phyloP scores from a whole-genome alignment of 306 rosid genomes.

The Cajanus cajan region DNA sequence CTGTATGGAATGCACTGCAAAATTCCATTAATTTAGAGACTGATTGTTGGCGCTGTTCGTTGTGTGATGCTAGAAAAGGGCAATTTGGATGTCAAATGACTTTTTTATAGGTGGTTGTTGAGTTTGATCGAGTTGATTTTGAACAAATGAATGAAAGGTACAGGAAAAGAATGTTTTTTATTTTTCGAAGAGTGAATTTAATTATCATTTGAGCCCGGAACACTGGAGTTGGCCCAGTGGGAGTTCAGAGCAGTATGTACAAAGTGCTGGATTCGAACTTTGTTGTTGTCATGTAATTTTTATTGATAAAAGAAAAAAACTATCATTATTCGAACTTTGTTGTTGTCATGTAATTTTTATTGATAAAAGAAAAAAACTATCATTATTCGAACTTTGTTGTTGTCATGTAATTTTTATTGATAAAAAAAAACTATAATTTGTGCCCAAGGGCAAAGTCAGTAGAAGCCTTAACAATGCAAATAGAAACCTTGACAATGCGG shows the following conservation, averaged over 20 bases:
- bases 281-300: too few species aligned
- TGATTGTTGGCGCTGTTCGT: background rate
- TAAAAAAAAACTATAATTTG: background rate
- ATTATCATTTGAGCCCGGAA: background rate
- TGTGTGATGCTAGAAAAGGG: constrained; percentile 1
- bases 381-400: too few species aligned
- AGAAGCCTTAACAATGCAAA: too few species aligned
- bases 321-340: too few species aligned
- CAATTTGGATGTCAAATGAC: background rate
- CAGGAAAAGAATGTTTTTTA: background rate
- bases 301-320: too few species aligned
- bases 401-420: too few species aligned
- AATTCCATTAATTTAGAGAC: background rate
- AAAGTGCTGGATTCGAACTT: too few species aligned
- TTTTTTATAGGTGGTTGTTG: background rate
- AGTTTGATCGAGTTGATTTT: constrained; percentile 17
- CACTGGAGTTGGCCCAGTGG: too few species aligned
- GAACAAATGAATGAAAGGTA: background rate
- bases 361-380: too few species aligned
- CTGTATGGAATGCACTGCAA: background rate
- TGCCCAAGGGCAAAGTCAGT: too few species aligned
- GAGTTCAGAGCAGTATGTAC: too few species aligned
- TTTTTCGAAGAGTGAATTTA: background rate
- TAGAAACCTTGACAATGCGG: background rate
- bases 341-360: too few species aligned